Evolutionary conservation across 257 asterid genomes (phyloP), one percentile per base, ranked within the genome.

Genomic region (Rubia yunnanensis): DNA sequence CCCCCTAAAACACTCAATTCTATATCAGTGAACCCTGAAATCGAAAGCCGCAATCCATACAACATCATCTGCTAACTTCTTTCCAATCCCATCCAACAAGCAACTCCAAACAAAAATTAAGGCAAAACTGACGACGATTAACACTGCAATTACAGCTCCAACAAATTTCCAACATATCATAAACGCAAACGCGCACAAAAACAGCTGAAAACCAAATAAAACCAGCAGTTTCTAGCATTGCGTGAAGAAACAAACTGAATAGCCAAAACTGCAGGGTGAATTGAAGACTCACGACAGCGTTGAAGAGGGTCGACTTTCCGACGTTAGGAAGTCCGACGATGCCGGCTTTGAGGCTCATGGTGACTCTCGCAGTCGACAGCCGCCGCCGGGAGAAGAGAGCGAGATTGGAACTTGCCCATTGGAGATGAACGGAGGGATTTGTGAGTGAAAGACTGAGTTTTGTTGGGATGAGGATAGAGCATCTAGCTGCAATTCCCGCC

Each of bases 291-390:
- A 92, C 99, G 9, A 92, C 97, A 76, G 99, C 96, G 79, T 92
- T 92, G 84, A 92, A 92, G 44, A 92, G 90, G 65, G 99, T 92
- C 64, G 98, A 89, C 75, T 92, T 92, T 32, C 98, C 98, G 69
- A 92, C 98, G 76, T 92, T 92, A 64, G 98, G 97, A 63, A 92
- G 97, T 46, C 99, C 97, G 35, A 92, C 99, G 68, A 92, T 92
- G 78, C 99, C 97, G 67, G 99, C 97, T 74, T 78, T 77, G 74
- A 92, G 70, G 74, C 95, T 92, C 99, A 92, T 89, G 85, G 83
- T 84, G 67, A 92, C 80, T 84, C 81, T 89, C 7, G 88, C 77
- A 6, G 96, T 76, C 66, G 79, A 85, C 24, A 82, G 83, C 68
- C 95, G 83, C 69, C 79, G 82, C 31, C 73, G 63, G 32, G 63